These are phyloP conservation scores for Exophiala bonariae DNA, from an alignment of 2,329 filamentous ascomycete genomes.

Conservation along the genomic window DNA sequence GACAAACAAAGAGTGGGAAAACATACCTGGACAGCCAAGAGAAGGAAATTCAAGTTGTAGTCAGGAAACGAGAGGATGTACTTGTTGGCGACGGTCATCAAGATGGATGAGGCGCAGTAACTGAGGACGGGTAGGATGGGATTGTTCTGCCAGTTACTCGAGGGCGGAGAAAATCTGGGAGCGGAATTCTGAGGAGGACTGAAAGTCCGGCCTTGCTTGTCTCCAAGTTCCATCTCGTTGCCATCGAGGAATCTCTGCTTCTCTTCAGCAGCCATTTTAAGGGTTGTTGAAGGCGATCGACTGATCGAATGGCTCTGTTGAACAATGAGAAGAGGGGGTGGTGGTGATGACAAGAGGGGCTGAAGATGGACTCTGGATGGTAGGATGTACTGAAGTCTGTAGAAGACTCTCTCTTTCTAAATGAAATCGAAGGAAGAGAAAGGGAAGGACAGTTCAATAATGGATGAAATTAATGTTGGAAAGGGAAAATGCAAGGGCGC, in stretches of 20 bases:
- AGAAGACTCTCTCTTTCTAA: too few species aligned
- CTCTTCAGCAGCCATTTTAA: slow-evolving; percentile 81
- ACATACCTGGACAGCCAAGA: slow-evolving; percentile 85
- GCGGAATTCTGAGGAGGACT: slow-evolving; percentile 38
- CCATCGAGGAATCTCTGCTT: slow-evolving; percentile 65
- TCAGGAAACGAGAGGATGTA: slow-evolving; percentile 87
- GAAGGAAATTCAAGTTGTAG: slow-evolving; percentile 97
- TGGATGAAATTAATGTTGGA: slow-evolving; percentile 3
- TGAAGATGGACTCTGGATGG: too few species aligned
- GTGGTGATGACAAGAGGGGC: not conserved
- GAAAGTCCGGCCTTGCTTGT: slow-evolving; percentile 54
- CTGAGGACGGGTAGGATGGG: slow-evolving; percentile 77
- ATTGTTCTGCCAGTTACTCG: slow-evolving; percentile 66
- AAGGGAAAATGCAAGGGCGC: slow-evolving; percentile 5
- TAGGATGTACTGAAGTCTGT: too few species aligned
- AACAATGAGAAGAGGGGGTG: not conserved
- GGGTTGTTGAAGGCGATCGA: not conserved
- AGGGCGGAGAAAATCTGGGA: slow-evolving; percentile 36
- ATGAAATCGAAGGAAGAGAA: too few species aligned
- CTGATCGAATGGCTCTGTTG: not conserved
- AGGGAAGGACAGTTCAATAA: too few species aligned
- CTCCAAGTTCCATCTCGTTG: slow-evolving; percentile 69
- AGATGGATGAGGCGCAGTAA: slow-evolving; percentile 94
- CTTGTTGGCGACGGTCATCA: slow-evolving; percentile 99
- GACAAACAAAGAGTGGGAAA: not conserved